Conservation (phyloP, 1,284 basidiomycete genomes). For the Clitocybe nebularis region DNA sequence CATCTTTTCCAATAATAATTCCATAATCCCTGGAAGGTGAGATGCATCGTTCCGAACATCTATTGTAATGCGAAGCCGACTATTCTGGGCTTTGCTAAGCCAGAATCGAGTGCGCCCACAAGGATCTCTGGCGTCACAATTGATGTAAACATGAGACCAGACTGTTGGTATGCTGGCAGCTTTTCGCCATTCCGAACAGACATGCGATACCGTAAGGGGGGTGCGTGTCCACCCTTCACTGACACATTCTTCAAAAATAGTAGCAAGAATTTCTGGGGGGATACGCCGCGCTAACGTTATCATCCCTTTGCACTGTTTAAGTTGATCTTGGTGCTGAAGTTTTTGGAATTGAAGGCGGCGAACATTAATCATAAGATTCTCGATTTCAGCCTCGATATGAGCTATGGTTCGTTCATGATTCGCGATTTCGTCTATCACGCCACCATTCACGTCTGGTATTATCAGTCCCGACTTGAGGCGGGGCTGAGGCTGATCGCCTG, state of each 20-base stretch:
- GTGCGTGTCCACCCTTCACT: conserved; percentile 50
- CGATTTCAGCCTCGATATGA: conserved; percentile 40
- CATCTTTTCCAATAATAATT: conserved; percentile 34
- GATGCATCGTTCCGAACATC: conserved; percentile 30
- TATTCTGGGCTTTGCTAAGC: conserved; percentile 40
- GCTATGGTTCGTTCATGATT: conserved; percentile 38
- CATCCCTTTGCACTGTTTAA: conserved; percentile 42
- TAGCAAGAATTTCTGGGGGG: conserved; percentile 51
- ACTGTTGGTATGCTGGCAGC: conserved; percentile 48
- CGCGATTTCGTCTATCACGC: conserved; percentile 7
- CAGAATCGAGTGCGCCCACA: conserved; percentile 43
- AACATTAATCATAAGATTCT: conserved; percentile 34
- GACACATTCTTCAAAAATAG: conserved; percentile 50
- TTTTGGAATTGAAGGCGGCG: conserved; percentile 42
- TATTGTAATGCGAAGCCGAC: conserved; percentile 36
- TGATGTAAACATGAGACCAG: conserved; percentile 56
- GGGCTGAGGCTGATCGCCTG: too few relatives aligned
- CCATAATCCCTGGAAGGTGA: conserved; percentile 31
- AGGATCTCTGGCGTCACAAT: conserved; percentile 42
- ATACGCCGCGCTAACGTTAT: conserved; percentile 54
- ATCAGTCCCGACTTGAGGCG: too few relatives aligned
- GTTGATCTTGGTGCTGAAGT: conserved; percentile 34
- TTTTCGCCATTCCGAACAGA: conserved; percentile 57
- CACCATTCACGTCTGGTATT: too few relatives aligned
- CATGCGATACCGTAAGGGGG: conserved; percentile 53